A percentile compares a stretch with the other conserved stretches of the same genome.
These are phyloP conservation scores for Dichotomopilus funicola DNA, from an alignment of 2,329 filamentous ascomycete genomes.

Conservation along the genomic window DNA sequence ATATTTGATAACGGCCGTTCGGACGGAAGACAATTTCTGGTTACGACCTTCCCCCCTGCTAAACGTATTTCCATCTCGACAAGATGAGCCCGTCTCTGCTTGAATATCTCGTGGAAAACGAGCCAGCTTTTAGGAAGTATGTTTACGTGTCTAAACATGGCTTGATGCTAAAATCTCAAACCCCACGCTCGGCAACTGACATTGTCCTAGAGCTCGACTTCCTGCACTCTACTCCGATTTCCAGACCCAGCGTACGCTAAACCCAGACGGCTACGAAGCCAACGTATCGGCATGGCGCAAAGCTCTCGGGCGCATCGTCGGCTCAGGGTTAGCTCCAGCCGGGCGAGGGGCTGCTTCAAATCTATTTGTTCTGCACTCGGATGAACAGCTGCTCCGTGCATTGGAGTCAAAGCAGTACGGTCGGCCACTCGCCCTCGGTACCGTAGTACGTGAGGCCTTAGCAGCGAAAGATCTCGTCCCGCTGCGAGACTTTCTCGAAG, in stretches of 20 bases:
- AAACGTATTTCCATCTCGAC: neutral
- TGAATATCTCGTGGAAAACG: slow-evolving; percentile 28
- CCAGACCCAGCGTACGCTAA: slow-evolving; percentile 24
- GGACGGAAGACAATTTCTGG: too few species aligned
- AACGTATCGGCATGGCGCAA: slow-evolving; percentile 33
- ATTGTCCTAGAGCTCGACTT: slow-evolving; percentile 23
- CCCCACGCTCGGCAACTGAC: neutral
- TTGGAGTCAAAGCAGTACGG: slow-evolving; percentile 75
- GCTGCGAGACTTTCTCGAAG: slow-evolving; percentile 58
- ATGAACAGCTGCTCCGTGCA: slow-evolving; percentile 60
- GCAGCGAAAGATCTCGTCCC: slow-evolving; percentile 63
- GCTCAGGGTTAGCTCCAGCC: slow-evolving; percentile 27
- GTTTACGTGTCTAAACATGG: slow-evolving; percentile 1
- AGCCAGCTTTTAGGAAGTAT: slow-evolving; percentile 27
- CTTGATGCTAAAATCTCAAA: neutral
- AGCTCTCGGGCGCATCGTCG: slow-evolving; percentile 27
- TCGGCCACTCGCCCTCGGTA: slow-evolving; percentile 70
- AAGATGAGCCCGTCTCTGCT: slow-evolving; percentile 19
- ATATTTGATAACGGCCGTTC: too few species aligned
- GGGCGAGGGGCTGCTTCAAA: slow-evolving; percentile 30
- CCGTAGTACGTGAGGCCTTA: slow-evolving; percentile 70
- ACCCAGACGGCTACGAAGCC: slow-evolving; percentile 28
- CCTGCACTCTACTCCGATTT: slow-evolving; percentile 28
- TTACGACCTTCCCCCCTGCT: too few species aligned
- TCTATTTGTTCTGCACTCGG: slow-evolving; percentile 47